These are phyloP conservation scores for Picochlorum sp. DNA, from an alignment of 139 green algal species.

Conservation along the genomic window DNA sequence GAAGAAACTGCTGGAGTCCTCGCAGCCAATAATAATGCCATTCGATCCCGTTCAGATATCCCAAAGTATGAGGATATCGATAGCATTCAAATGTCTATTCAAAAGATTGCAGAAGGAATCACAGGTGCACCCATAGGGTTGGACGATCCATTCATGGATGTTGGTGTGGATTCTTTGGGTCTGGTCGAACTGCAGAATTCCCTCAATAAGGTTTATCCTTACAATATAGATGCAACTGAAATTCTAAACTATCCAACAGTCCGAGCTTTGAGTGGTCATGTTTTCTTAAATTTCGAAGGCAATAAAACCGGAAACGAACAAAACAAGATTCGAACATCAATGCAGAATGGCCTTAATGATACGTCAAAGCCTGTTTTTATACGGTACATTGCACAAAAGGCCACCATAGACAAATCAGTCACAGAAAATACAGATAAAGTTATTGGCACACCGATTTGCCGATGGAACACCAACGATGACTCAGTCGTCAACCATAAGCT, in stretches of 20 bases:
- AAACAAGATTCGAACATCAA: no score
- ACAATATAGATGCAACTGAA: constrained; percentile 26
- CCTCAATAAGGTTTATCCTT: constrained; percentile 9
- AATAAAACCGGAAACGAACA: no score
- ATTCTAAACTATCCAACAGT: constrained; percentile 46
- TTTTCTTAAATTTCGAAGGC: no score
- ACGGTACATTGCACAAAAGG: neutral
- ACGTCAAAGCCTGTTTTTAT: neutral
- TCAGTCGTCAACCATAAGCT: neutral
- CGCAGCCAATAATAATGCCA: neutral
- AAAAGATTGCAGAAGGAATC: constrained; percentile 8
- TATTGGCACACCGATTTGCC: no score
- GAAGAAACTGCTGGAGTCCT: neutral
- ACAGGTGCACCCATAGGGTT: constrained; percentile 18
- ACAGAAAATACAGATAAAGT: no score
- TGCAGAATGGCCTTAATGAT: neutral
- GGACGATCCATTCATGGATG: constrained; percentile 28
- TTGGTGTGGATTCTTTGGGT: constrained; percentile 33
- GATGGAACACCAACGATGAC: constrained; percentile 13
- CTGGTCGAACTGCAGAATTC: constrained; percentile 17
- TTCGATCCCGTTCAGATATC: neutral
- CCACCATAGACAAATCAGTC: neutral
- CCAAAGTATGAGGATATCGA: neutral
- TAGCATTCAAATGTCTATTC: constrained; percentile 8
- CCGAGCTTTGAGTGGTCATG: no score